Evolutionary conservation across 2,329 filamentous ascomycete genomes (phyloP).

Genomic region (Ophiostoma populinum): DNA sequence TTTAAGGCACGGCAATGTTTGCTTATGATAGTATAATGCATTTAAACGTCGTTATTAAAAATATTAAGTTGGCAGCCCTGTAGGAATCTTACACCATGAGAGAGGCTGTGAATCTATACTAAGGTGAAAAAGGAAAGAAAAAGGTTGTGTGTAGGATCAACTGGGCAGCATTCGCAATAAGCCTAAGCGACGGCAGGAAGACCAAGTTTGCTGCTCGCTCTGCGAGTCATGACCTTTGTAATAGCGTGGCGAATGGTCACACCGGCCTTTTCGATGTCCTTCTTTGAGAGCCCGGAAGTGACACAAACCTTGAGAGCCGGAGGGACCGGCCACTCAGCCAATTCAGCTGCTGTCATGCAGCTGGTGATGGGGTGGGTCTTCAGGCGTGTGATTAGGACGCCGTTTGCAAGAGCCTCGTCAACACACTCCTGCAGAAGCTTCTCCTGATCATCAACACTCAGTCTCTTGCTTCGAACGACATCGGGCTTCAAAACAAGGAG

Average conservation of each 20-base stretch:
- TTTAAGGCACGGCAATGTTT: no score
- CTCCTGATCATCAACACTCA: conserved; percentile 64
- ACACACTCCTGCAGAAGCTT: conserved; percentile 74
- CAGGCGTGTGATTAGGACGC: conserved; percentile 73
- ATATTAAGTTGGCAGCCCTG: no score
- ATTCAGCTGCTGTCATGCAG: conserved; percentile 49
- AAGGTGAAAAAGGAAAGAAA: not conserved
- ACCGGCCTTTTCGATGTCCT: conserved; percentile 91
- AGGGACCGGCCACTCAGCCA: conserved; percentile 48
- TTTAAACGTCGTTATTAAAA: no score
- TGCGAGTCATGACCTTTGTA: conserved; percentile 69
- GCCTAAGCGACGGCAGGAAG: conserved; percentile 8
- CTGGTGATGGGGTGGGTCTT: conserved; percentile 57
- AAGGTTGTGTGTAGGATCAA: not conserved
- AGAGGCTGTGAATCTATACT: no score
- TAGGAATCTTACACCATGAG: no score
- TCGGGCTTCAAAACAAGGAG: conserved; percentile 71
- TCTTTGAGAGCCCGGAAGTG: conserved; percentile 73
- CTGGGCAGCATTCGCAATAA: no score
- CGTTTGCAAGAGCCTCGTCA: conserved; percentile 83
- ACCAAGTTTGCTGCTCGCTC: conserved; percentile 18
- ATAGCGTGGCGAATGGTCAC: conserved; percentile 78
- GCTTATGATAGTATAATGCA: no score
- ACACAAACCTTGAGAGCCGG: conserved; percentile 85
- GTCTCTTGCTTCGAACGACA: conserved; percentile 50